These are phyloP conservation scores for Psilocybe cubensis DNA, from an alignment of 768 basidiomycete genomes.

Conservation along the genomic window DNA sequence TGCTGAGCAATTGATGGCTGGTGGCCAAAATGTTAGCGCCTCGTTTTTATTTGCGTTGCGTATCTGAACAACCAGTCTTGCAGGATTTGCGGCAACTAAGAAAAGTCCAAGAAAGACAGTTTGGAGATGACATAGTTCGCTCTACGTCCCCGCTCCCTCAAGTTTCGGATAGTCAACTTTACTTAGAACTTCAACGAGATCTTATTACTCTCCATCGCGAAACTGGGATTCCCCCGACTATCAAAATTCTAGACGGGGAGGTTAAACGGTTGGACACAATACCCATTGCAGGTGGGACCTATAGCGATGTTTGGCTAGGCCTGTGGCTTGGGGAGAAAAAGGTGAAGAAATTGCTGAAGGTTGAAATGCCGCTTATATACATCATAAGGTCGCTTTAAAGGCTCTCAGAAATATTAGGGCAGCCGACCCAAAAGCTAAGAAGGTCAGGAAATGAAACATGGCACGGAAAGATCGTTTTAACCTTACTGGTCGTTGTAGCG, in stretches of 20 bases:
- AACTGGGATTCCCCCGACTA: constrained; percentile 56
- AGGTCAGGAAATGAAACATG: constrained; percentile 29
- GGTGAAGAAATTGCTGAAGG: constrained; percentile 26
- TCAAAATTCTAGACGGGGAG: constrained; percentile 58
- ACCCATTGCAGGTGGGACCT: constrained; percentile 53
- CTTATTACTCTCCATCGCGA: constrained; percentile 49
- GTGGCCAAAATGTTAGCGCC: constrained; percentile 49
- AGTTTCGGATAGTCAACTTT: constrained; percentile 31
- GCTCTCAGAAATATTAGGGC: constrained; percentile 50
- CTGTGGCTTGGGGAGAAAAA: constrained; percentile 58
- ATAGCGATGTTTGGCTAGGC: constrained; percentile 59
- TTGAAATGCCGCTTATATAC: neutral
- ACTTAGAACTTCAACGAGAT: constrained; percentile 48
- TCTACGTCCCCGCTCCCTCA: constrained; percentile 23
- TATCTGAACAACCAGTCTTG: neutral
- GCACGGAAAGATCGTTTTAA: neutral
- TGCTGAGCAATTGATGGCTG: constrained; percentile 52
- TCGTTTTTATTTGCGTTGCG: neutral
- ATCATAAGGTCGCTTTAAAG: constrained; percentile 59
- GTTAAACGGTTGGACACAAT: constrained; percentile 40
- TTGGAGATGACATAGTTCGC: constrained; percentile 6
- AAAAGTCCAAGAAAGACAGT: neutral
- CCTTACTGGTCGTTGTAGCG: constrained; percentile 37
- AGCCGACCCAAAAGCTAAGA: constrained; percentile 43
- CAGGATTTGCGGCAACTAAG: constrained; percentile 35